Evolutionary conservation across 75 land plant species (phyloP).

Genomic region (Cryptomeria japonica): DNA sequence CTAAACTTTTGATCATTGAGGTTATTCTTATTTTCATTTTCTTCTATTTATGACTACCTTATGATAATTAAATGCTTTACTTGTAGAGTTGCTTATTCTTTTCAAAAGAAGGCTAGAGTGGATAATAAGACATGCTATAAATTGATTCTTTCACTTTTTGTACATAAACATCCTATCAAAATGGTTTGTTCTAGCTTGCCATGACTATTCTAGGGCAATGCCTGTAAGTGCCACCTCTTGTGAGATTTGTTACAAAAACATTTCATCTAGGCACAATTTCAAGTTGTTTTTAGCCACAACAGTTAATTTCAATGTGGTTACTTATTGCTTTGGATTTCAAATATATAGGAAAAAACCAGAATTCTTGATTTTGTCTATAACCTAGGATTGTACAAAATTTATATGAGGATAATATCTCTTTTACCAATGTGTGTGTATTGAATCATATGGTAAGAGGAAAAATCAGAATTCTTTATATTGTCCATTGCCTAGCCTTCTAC

Average conservation of each 20-base stretch:
- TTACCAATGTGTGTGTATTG: background rate
- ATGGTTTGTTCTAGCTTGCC: conserved; percentile 90
- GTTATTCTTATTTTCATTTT: no score
- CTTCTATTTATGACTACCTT: no score
- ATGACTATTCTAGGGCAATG: conserved; percentile 93
- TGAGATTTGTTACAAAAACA: conserved; percentile 89
- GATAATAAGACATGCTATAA: no score
- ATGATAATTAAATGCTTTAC: no score
- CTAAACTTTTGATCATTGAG: no score
- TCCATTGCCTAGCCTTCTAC: no score
- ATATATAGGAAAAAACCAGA: background rate
- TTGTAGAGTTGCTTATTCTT: no score
- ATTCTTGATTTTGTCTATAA: background rate
- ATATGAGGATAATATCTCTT: background rate
- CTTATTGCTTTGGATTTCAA: background rate
- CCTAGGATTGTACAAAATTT: background rate
- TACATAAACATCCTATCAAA: conserved; percentile 95
- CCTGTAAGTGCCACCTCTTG: conserved; percentile 96
- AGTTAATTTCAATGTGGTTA: background rate
- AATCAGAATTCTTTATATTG: no score
- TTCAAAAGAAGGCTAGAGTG: no score
- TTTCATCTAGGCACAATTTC: conserved; percentile 99
- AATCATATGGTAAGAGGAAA: background rate
- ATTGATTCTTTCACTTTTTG: no score
- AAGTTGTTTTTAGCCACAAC: conserved; percentile 50